Evolutionary conservation across 257 asterid genomes (phyloP).

Genomic region (Paulownia fortunei): DNA sequence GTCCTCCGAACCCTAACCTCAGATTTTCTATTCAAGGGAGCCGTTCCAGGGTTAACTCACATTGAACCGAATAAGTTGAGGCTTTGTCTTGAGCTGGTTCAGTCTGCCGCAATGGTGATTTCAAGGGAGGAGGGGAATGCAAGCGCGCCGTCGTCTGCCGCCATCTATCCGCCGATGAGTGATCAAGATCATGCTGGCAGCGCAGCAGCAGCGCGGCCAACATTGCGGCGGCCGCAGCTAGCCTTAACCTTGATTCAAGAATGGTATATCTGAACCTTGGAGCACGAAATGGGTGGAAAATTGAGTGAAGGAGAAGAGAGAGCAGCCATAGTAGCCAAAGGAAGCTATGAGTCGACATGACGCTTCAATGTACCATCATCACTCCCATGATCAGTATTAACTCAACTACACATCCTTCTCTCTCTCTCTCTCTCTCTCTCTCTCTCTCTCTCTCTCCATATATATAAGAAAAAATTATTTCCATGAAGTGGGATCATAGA

Average conservation of each 20-base stretch:
- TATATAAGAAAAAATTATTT: too few species aligned
- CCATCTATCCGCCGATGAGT: constrained; percentile 67
- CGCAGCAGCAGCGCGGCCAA: constrained; percentile 39
- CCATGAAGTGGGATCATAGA: constrained; percentile 30
- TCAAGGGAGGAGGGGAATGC: constrained; percentile 84
- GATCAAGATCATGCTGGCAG: constrained; percentile 55
- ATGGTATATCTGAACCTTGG: constrained; percentile 86
- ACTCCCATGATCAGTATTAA: constrained; percentile 60
- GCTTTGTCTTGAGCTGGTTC: constrained; percentile 91
- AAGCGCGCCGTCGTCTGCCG: constrained; percentile 35
- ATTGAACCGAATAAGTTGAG: constrained; percentile 86
- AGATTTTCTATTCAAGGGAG: constrained; percentile 87
- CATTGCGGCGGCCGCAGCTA: constrained; percentile 13
- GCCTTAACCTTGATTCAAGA: constrained; percentile 66
- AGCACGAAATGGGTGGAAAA: constrained; percentile 59
- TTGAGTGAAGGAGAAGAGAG: constrained; percentile 56
- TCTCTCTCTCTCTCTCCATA: not conserved
- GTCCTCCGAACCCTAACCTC: constrained; percentile 93
- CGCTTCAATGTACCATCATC: constrained; percentile 66
- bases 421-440: constrained; percentile 21
- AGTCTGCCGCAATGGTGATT: constrained; percentile 92
- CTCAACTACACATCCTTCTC: not conserved
- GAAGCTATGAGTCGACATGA: constrained; percentile 58
- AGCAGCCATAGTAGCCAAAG: constrained; percentile 53
- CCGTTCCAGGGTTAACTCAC: constrained; percentile 77